A percentile compares a stretch with the other conserved stretches of the same genome.
Evolutionary conservation across 1,139 yeast species (phyloP).

Genomic region (Blastobotrys raffinosifermentans): DNA sequence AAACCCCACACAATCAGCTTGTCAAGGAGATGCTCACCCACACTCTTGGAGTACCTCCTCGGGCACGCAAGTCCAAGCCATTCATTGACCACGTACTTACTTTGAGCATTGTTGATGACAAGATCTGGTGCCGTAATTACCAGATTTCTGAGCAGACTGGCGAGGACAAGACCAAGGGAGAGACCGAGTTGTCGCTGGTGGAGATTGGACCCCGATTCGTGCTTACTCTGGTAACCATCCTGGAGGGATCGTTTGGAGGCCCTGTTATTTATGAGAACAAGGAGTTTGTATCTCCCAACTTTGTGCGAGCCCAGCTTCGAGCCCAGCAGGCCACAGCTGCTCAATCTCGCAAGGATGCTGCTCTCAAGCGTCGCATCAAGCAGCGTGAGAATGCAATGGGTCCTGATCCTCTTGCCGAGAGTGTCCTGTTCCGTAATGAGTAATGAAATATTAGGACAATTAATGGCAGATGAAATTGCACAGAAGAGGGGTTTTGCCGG

Average conservation of each 20-base stretch:
- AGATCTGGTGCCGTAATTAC: conserved; percentile 93
- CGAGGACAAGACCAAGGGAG: conserved; percentile 34
- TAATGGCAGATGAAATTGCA: too few relatives aligned
- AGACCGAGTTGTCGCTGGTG: conserved; percentile 61
- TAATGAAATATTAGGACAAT: too few relatives aligned
- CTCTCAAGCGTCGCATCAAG: conserved; percentile 67
- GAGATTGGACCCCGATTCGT: conserved; percentile 98
- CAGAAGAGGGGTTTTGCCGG: too few relatives aligned
- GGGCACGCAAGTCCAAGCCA: conserved; percentile 91
- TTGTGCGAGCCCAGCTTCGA: conserved; percentile 83
- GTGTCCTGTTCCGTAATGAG: conserved; percentile 63
- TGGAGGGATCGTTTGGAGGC: conserved; percentile 97
- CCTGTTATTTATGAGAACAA: conserved; percentile 96
- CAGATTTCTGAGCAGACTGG: conserved; percentile 75
- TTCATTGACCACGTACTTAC: conserved; percentile 94
- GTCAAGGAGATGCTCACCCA: conserved; percentile 83
- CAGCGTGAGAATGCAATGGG: conserved; percentile 69
- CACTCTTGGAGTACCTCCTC: conserved; percentile 93
- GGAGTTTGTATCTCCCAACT: conserved; percentile 94
- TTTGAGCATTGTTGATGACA: conserved; percentile 85
- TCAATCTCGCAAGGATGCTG: conserved; percentile 69
- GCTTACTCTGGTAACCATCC: conserved; percentile 80
- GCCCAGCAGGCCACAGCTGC: conserved; percentile 81
- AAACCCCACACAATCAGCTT: conserved; percentile 57
- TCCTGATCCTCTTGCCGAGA: conserved; percentile 81